Conservation (phyloP, 306 rosid species). For the Rubus idaeus region DNA sequence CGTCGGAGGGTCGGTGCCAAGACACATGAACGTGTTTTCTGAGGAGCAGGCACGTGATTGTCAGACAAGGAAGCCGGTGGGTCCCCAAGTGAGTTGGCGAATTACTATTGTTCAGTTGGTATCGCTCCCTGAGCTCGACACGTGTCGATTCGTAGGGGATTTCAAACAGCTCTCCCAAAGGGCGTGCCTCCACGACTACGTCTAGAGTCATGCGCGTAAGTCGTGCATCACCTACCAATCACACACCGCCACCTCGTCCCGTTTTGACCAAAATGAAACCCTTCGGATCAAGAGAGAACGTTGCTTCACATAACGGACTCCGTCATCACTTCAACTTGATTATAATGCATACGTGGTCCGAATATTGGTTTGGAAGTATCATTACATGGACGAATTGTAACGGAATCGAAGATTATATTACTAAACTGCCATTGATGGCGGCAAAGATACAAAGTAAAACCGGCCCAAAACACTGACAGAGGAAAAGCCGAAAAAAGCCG, state of each 20-base stretch:
- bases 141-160: background rate
- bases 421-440: background rate
- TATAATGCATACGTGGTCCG: background rate
- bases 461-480: constrained; percentile 26
- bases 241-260: background rate
- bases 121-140: constrained; percentile 2
- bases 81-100: background rate
- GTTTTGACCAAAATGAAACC: background rate
- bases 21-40: constrained; percentile 53
- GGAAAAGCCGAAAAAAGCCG: constrained; percentile 35
- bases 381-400: background rate
- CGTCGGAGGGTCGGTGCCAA: constrained; percentile 21
- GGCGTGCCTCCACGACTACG: constrained; percentile 30
- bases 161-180: background rate
- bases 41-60: constrained; percentile 36
- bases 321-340: background rate
- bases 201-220: constrained; percentile 15
- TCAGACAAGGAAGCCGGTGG: constrained; percentile 21
- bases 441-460: constrained; percentile 26
- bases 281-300: background rate
- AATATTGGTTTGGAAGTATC: background rate
- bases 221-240: background rate
- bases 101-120: background rate
- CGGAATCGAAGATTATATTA: background rate
- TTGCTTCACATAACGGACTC: background rate